Percentiles rank a stretch among this genome's conserved stretches.
phyloP scores from a whole-genome alignment of 441 rosid species.

The Isatis lusitanica region DNA sequence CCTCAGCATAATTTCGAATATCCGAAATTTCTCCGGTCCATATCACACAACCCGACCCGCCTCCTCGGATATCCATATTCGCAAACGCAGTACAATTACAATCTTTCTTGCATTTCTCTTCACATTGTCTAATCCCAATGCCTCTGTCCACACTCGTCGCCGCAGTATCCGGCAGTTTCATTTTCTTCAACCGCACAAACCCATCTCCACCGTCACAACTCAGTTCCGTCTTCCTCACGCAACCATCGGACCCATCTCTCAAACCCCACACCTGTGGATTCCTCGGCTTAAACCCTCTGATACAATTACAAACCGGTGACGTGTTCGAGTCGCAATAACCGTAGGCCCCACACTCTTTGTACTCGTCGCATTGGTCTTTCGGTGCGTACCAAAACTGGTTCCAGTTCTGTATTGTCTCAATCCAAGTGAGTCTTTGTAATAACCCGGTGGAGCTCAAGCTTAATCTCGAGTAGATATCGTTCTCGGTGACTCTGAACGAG shows the following conservation, averaged over 20 bases:
- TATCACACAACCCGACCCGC: constrained; percentile 66
- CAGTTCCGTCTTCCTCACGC: constrained; percentile 52
- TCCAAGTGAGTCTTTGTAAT: constrained; percentile 65
- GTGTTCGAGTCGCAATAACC: constrained; percentile 65
- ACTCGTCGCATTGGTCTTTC: constrained; percentile 74
- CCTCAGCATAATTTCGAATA: constrained; percentile 44
- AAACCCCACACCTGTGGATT: constrained; percentile 59
- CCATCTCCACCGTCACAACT: constrained; percentile 47
- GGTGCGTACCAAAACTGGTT: constrained; percentile 72
- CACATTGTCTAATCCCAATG: constrained; percentile 55
- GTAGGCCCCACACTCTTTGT: constrained; percentile 54
- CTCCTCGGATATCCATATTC: constrained; percentile 44
- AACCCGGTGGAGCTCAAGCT: constrained; percentile 45
- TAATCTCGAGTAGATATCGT: constrained; percentile 49
- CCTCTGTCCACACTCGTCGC: constrained; percentile 44
- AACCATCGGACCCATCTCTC: constrained; percentile 71
- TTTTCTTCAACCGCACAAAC: constrained; percentile 49
- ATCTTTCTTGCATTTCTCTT: constrained; percentile 43
- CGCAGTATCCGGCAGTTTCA: constrained; percentile 71
- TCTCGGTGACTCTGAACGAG: constrained; percentile 38
- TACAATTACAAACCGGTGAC: constrained; percentile 75
- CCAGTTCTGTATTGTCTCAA: constrained; percentile 49
- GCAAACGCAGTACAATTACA: constrained; percentile 80
- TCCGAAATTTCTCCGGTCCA: constrained; percentile 64
- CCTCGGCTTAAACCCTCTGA: constrained; percentile 58